Evolutionary conservation across 768 basidiomycete species (phyloP).

Genomic region (Daedaleopsis nitida): DNA sequence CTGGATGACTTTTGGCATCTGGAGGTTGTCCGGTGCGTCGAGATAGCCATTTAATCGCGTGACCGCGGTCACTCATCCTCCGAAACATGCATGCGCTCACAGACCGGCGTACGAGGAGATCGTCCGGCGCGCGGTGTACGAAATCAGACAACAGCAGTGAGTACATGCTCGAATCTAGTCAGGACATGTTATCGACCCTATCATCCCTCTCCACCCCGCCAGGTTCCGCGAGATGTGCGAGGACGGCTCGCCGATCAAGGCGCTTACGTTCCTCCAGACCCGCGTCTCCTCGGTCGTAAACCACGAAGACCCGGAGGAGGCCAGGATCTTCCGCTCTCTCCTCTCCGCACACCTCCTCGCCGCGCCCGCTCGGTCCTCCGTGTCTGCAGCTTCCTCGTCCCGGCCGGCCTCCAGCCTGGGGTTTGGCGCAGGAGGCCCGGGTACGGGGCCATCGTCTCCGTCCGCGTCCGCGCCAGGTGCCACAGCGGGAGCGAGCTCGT

Average conservation of each 20-base stretch:
- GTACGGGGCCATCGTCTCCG: not conserved
- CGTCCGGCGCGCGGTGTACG: conserved; percentile 61
- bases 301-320: conserved; percentile 62
- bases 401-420: too few relatives aligned
- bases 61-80: not conserved
- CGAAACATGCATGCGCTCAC: not conserved
- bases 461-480: too few relatives aligned
- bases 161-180: conserved; percentile 27
- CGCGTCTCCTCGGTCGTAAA: conserved; percentile 74
- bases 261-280: conserved; percentile 70
- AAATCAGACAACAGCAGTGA: conserved; percentile 73
- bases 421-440: not conserved
- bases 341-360: conserved; percentile 60
- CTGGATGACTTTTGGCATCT: conserved; percentile 80
- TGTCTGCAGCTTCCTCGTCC: not conserved
- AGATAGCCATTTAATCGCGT: not conserved
- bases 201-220: not conserved
- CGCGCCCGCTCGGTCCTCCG: conserved; percentile 8
- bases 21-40: conserved; percentile 49
- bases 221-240: conserved; percentile 87
- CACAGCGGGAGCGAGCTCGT: conserved; percentile 22
- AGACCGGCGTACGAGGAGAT: conserved; percentile 69
- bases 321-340: conserved; percentile 62
- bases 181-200: not conserved
- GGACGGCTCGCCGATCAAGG: conserved; percentile 58